Conservation (phyloP, 768 basidiomycete genomes). For the Phallus indusiatus region DNA sequence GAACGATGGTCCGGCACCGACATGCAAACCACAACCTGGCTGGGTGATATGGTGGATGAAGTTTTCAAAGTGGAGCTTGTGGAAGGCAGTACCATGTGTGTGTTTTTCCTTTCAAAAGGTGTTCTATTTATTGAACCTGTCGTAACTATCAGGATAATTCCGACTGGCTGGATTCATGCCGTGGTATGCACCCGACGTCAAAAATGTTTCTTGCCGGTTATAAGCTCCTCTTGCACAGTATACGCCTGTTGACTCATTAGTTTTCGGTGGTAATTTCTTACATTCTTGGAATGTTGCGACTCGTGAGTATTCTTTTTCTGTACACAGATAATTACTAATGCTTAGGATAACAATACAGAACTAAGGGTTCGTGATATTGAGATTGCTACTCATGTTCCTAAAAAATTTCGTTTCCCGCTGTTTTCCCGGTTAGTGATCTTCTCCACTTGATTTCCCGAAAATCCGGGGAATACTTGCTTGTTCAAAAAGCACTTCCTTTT, state of each 20-base stretch:
- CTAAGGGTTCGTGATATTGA: slow-evolving; percentile 86
- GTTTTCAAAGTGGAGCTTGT: slow-evolving; percentile 76
- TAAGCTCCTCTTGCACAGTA: slow-evolving; percentile 38
- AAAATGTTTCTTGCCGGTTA: neutral
- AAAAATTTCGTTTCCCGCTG: slow-evolving; percentile 81
- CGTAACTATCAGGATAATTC: slow-evolving; percentile 51
- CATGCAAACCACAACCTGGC: slow-evolving; percentile 78
- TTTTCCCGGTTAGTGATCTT: slow-evolving; percentile 52
- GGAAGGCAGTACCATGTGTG: slow-evolving; percentile 69
- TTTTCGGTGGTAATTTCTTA: slow-evolving; percentile 96
- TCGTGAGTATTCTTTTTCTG: slow-evolving; percentile 41
- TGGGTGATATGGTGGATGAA: slow-evolving; percentile 87
- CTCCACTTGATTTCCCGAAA: slow-evolving; percentile 16
- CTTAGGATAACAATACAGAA: slow-evolving; percentile 38
- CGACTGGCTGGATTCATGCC: slow-evolving; percentile 96
- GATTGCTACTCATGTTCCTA: slow-evolving; percentile 84
- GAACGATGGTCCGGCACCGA: slow-evolving; percentile 93
- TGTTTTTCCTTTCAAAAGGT: slow-evolving; percentile 1
- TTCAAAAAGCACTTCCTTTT: neutral
- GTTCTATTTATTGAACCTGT: neutral
- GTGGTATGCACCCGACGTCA: slow-evolving; percentile 51
- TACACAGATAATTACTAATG: neutral
- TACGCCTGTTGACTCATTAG: slow-evolving; percentile 86
- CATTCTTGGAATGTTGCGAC: slow-evolving; percentile 85
- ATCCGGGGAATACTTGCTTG: too few relatives aligned